Base-by-base conservation (phyloP, 2,329 filamentous ascomycete genomes). In the Pestalotiopsis sp. region DNA sequence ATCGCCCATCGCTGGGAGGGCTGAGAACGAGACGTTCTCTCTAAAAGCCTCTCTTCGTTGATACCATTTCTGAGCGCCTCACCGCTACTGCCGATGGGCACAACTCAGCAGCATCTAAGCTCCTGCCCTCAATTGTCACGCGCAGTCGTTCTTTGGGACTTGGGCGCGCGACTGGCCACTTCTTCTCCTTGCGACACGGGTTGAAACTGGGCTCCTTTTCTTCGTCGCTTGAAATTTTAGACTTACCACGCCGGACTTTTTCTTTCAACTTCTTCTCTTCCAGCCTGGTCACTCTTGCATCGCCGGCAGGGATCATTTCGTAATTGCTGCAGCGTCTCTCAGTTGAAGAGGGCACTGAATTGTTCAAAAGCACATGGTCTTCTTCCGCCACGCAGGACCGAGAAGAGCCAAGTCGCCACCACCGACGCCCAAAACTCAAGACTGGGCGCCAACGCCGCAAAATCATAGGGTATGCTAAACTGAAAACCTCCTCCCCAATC, bases 291-390 rank as follows among this genome's bases (percentile, higher is more conserved):
- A 36, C 13, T 36, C 59, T 61, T 38, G 31, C 27, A 61, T 38
- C 39, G 36, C 52, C 64, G 13, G 64, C 39, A 60, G 31, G 59
- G 52, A 66, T 52, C 66, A 70, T 70, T 63, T 69, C 66, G 66
- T 70, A 70, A 68, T 66, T 67, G 61, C 66, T 57, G 57, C 66
- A 52, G 52, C 64, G 59, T 45, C 66, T 70, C 68, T 68, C 66
- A 58, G 13, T 52, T 64, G 65, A 68, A 49, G 68, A 68, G 68
- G 68, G 68, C 61, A 66, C 14, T 9, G 31, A 45, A 66, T 31
- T 52, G 45, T n/a, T 52, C 45, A 45, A 27, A 66, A 57, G 66
- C 62, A 45, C 45, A 68, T 68, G 57, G 12, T 61, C 59, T 39
- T 39, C 23, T 13, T 56, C 66, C 49, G 52, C 25, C 61, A 60